Base-by-base conservation (phyloP, 805 yeast genomes). In the Metschnikowia shivogae region DNA sequence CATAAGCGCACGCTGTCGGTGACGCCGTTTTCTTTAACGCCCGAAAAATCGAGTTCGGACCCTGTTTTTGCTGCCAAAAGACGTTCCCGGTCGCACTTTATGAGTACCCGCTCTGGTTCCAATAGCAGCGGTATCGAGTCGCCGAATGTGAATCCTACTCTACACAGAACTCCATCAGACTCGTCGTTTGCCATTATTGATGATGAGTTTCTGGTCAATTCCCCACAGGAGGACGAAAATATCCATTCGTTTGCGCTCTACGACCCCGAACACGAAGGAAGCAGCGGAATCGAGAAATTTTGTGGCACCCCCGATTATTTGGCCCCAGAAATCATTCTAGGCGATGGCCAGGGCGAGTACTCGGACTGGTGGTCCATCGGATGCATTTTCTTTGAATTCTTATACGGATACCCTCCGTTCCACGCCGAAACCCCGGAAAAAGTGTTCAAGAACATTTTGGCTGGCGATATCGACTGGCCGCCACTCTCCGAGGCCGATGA, bases 361-460 rank as follows among this genome's bases (percentile, higher is more conserved):
- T 82, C 92, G n/a, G 97, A 90, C 67, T 90, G 99, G 99, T 93
- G 99, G 99, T 88, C 98, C 2, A 78, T 92, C 29, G 99, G 99
- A 0, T 92, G 98, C 63, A 89, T 93, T 10, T 65, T 92, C 45
- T 93, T 92, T 70, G 99, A 93, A 65, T 84, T 93, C 59, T 60
- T 89, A 34, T 86, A 84, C 62, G 99, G 99, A 0, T 86, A 81
- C 61, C 97, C 99, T 1, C 99, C 99, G 2, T 93, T 93, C 63
- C 93, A 87, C 62, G 95, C 86, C 1, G 70, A 72, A 4, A 75
- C 89, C 1, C 93, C 97, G 0, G 86, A 84, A 34, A 69, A 73
- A 47, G 96, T 93, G 0, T 93, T 93, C 61, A 78, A 81, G 44
- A 89, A 89, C 52, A 92, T 95, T 40, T 68, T 89, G 44, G 72